Conservation (phyloP, 1,284 basidiomycete genomes). For the Ustilago crameri region DNA sequence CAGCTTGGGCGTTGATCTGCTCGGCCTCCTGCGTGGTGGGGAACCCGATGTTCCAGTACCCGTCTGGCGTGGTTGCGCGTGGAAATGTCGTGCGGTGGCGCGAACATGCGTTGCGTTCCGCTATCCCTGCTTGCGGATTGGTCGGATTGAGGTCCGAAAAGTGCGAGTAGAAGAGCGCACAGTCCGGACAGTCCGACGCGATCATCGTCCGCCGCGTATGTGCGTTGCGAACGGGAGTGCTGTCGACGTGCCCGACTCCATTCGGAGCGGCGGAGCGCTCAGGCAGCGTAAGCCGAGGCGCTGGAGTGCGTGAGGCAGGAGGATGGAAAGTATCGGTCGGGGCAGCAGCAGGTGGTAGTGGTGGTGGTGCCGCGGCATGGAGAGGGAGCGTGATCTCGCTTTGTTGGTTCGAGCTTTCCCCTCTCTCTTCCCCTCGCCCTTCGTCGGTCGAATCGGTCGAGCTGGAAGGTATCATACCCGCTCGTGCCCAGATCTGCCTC, state of each 20-base stretch:
- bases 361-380: constrained; percentile 1
- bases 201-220: constrained; percentile 20
- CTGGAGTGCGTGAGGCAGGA: background rate
- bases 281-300: background rate
- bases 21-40: constrained; percentile 36
- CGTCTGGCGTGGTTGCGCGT: constrained; percentile 24
- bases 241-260: constrained; percentile 23
- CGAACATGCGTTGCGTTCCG: constrained; percentile 24
- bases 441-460: background rate
- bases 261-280: background rate
- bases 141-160: constrained; percentile 6
- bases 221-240: constrained; percentile 19
- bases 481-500: background rate
- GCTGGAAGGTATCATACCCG: background rate
- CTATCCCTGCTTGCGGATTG: background rate
- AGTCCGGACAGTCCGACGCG: constrained; percentile 39
- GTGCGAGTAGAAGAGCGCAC: constrained; percentile 35
- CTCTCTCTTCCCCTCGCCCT: background rate
- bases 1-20: constrained; percentile 19
- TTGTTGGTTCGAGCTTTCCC: constrained; percentile 13
- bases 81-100: constrained; percentile 27
- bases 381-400: constrained; percentile 21
- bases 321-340: background rate
- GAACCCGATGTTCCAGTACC: constrained; percentile 47
- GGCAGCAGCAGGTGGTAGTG: constrained; percentile 1